These are phyloP conservation scores for Leccinum subgranulosum DNA, from an alignment of 768 basidiomycete species.

Conservation along the genomic window DNA sequence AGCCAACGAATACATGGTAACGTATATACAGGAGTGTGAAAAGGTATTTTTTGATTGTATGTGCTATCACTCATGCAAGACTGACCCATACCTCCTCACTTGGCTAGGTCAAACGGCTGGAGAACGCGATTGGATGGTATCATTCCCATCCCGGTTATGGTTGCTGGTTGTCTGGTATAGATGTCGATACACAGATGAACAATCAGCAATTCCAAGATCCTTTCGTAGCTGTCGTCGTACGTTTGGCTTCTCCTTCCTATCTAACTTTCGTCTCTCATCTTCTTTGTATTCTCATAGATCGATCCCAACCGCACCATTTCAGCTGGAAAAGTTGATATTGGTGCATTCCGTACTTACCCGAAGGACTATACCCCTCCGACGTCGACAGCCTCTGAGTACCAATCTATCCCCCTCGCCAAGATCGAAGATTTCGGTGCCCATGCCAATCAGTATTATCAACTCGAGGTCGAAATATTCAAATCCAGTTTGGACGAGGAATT, in stretches of 20 bases:
- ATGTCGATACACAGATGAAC: conserved; percentile 94
- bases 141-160: conserved; percentile 99
- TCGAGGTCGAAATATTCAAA: conserved; percentile 96
- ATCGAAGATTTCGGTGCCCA: conserved; percentile 99
- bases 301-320: conserved; percentile 98
- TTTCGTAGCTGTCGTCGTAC: conserved; percentile 93
- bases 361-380: conserved; percentile 88
- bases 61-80: background rate
- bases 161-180: conserved; percentile 98
- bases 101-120: conserved; percentile 72
- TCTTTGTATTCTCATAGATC: conserved; percentile 49
- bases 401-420: conserved; percentile 94
- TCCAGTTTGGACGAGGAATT: conserved; percentile 83
- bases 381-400: conserved; percentile 76
- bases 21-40: conserved; percentile 79
- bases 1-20: conserved; percentile 98
- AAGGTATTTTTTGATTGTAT: conserved; percentile 47
- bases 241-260: conserved; percentile 25
- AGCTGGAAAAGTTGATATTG: conserved; percentile 97
- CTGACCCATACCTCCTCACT: background rate
- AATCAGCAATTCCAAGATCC: conserved; percentile 96
- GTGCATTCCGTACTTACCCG: conserved; percentile 97
- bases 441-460: conserved; percentile 91
- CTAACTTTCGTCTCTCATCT: background rate
- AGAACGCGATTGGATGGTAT: conserved; percentile 95